Evolutionary conservation across 2,329 filamentous ascomycete species (phyloP).

Genomic region (Trichophaea hybrida): DNA sequence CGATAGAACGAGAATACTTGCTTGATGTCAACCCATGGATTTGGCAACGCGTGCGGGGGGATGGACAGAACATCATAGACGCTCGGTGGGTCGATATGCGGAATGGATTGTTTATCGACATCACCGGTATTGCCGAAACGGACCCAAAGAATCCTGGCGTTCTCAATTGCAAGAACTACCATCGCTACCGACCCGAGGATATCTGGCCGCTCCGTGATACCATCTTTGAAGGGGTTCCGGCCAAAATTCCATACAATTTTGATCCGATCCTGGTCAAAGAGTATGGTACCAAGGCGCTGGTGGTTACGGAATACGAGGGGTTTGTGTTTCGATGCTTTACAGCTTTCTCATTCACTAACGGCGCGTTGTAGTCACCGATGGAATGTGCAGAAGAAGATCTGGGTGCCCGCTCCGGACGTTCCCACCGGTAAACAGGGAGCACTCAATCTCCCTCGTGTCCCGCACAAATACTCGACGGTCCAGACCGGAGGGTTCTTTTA

Average conservation of each 20-base stretch:
- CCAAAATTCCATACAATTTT: slow-evolving; percentile 54
- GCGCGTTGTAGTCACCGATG: slow-evolving; percentile 42
- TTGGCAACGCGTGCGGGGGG: slow-evolving; percentile 44
- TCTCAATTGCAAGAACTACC: slow-evolving; percentile 68
- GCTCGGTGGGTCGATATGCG: slow-evolving; percentile 64
- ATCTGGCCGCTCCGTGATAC: slow-evolving; percentile 62
- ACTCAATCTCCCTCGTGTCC: slow-evolving; percentile 11
- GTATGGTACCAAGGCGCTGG: slow-evolving; percentile 48
- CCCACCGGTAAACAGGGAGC: slow-evolving; percentile 7
- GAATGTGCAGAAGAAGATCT: slow-evolving; percentile 44
- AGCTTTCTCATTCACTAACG: slow-evolving; percentile 16
- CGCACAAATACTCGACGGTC: slow-evolving; percentile 18
- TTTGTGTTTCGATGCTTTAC: slow-evolving; percentile 32
- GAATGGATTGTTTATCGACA: slow-evolving; percentile 71
- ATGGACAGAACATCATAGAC: slow-evolving; percentile 68
- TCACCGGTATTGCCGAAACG: slow-evolving; percentile 60
- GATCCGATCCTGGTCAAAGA: slow-evolving; percentile 51
- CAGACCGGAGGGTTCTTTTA: slow-evolving; percentile 20
- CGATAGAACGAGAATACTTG: slow-evolving; percentile 45
- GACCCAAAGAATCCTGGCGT: slow-evolving; percentile 48
- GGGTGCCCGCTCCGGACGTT: slow-evolving; percentile 31
- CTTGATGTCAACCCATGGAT: slow-evolving; percentile 65
- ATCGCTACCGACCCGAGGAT: slow-evolving; percentile 51
- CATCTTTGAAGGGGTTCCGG: slow-evolving; percentile 58
- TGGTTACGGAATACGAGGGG: slow-evolving; percentile 47